Base-by-base conservation (phyloP, 768 basidiomycete genomes). In the Aureoboletus auriporus region DNA sequence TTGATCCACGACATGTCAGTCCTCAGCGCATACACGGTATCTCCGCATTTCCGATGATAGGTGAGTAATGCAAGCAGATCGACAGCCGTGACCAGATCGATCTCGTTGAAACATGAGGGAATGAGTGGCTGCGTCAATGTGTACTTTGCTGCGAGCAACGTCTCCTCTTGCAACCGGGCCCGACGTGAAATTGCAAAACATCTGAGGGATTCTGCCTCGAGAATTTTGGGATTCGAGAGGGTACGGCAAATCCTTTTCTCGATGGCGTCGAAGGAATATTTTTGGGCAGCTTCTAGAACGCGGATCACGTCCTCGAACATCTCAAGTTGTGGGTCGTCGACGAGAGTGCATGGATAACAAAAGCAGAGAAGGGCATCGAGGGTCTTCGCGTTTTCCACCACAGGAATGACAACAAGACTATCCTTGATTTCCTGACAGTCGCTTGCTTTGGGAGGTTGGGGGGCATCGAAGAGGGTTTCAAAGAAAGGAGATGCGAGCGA, bases 401-500 rank as follows among this genome's bases (percentile, higher is more conserved):
- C 26, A 7, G 46, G 35, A 16, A 67, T 47, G 36, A 67, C 56
- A 36, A 45, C 33, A n/a, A 63, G 51, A 13, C 47, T 52, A 17
- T 64, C 56, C 31, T 41, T 56, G 10, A 26, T 33, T 11, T 55
- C 60, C 38, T 47, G 52, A 5, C 44, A 49, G 5, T 35, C 39
- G 14, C n/a, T 29, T 7, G 10, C 42, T 38, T 51, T 23, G 12
- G 42, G 13, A n/a, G 65, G 50, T 30, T 70, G 63, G 3, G 65
- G 63, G 8, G 66, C 44, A n/a, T 49, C 34, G 40, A 71, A 66
- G 45, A 73, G 58, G 17, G 55, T 49, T 28, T 61, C 53, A 49
- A 71, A 74, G 51, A 66, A 58, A 0, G 66, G 58, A 10, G 71
- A 72, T 0, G 69, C 58, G 14, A 69, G 58, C 11, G 60, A 57